Conservation (phyloP, 805 yeast genomes). For the Wickerhamomyces alni region DNA sequence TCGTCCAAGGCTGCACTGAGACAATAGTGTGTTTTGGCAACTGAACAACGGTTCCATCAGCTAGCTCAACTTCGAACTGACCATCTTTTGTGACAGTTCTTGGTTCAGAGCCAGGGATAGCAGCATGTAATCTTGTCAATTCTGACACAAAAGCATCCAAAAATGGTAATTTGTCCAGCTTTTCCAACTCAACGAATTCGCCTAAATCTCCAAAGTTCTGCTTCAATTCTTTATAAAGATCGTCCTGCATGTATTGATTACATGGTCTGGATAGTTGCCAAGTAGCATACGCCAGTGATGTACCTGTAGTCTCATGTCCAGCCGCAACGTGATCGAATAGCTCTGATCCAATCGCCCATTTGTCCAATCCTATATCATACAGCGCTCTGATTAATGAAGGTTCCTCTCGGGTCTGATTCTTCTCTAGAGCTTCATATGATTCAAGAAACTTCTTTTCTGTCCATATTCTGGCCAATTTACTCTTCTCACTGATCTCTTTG, state of each 20-base stretch:
- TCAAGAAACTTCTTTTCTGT: slow-evolving; percentile 24
- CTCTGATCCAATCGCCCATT: slow-evolving; percentile 37
- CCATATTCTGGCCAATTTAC: slow-evolving; percentile 41
- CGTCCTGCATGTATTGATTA: slow-evolving; percentile 38
- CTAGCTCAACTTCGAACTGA: slow-evolving; percentile 14
- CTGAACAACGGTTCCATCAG: slow-evolving; percentile 15
- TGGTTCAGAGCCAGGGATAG: slow-evolving; percentile 74
- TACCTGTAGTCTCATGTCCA: slow-evolving; percentile 72
- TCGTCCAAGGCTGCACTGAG: slow-evolving; percentile 60
- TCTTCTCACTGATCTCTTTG: slow-evolving; percentile 30
- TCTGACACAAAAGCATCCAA: slow-evolving; percentile 60
- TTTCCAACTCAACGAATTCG: slow-evolving; percentile 23
- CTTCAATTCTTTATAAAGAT: slow-evolving; percentile 41
- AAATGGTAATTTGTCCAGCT: slow-evolving; percentile 49
- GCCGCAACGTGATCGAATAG: slow-evolving; percentile 65
- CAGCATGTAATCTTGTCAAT: slow-evolving; percentile 54
- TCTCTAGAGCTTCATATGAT: slow-evolving; percentile 15
- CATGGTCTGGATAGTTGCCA: slow-evolving; percentile 53
- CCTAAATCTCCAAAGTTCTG: slow-evolving; percentile 28
- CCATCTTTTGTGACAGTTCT: slow-evolving; percentile 36
- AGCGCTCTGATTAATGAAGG: slow-evolving; percentile 18
- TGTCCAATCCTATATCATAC: slow-evolving; percentile 18
- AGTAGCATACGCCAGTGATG: slow-evolving; percentile 52
- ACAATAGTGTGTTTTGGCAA: slow-evolving; percentile 52
- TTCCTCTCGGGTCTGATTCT: slow-evolving; percentile 13